Evolutionary conservation across 1,284 basidiomycete genomes (phyloP).

Genomic region (Trichosporon ovoides): DNA sequence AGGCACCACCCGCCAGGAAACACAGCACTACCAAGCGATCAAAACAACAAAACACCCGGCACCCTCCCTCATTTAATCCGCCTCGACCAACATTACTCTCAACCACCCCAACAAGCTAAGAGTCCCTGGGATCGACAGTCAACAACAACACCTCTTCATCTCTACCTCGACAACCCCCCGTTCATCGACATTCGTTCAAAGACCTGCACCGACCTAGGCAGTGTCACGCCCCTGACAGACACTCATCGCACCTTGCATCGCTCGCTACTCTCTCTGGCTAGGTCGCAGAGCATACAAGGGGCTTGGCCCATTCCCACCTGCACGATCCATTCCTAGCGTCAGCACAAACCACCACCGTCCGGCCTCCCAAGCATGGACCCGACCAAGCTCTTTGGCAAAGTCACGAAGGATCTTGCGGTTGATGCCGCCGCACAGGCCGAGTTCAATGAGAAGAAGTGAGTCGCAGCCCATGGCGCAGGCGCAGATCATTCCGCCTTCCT

Average conservation of each 20-base stretch:
- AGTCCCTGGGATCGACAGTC: neutral
- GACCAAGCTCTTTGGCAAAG: constrained; percentile 29
- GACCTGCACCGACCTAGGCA: neutral
- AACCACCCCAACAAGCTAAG: neutral
- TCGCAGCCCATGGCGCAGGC: neutral
- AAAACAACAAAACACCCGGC: neutral
- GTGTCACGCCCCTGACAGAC: neutral
- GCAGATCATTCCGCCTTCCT: neutral
- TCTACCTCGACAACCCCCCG: neutral
- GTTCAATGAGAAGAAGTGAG: constrained; percentile 85
- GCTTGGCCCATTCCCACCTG: constrained; percentile 5
- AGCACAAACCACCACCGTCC: neutral
- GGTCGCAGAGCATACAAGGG: neutral
- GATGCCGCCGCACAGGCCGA: constrained; percentile 82
- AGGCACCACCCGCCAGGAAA: neutral
- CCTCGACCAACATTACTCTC: constrained; percentile 5
- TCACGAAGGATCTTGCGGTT: constrained; percentile 36
- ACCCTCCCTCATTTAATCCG: neutral
- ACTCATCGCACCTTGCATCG: neutral
- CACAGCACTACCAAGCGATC: neutral
- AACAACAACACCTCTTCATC: neutral
- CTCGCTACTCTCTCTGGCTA: neutral
- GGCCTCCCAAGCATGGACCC: constrained; percentile 36
- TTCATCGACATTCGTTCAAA: neutral
- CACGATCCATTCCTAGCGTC: neutral